Evolutionary conservation across 371 early-diverging fungal species (phyloP).

Genomic region (Mucor lusitanicus): DNA sequence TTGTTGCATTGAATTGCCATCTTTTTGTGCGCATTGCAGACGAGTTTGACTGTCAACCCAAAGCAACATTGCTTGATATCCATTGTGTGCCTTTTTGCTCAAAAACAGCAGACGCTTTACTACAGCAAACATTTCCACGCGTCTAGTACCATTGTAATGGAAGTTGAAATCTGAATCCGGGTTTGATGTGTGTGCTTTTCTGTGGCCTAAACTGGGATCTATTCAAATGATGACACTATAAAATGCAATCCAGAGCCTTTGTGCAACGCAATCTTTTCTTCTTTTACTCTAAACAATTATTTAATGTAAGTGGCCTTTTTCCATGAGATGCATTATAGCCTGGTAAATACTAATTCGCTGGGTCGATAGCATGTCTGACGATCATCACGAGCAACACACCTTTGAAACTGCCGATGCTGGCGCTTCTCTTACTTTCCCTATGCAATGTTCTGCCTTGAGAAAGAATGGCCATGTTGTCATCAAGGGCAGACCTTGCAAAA

Average conservation of each 20-base stretch:
- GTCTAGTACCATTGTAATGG: not conserved
- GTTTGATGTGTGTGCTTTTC: not conserved
- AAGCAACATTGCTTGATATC: no score
- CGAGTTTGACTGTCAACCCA: not conserved
- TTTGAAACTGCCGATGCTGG: constrained; percentile 81
- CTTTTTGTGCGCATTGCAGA: not conserved
- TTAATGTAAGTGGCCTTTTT: constrained; percentile 6
- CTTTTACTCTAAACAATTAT: not conserved
- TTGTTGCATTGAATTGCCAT: not conserved
- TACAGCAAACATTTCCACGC: no score
- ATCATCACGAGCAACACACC: constrained; percentile 62
- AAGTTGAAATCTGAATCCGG: not conserved
- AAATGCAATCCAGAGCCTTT: not conserved
- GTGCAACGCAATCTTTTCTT: not conserved
- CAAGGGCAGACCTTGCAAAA: constrained; percentile 99
- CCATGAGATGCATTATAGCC: not conserved
- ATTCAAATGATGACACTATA: not conserved
- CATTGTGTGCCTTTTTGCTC: no score
- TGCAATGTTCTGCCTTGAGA: constrained; percentile 98
- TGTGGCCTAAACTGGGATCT: not conserved
- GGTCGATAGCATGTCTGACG: constrained; percentile 53
- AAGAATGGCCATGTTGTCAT: constrained; percentile 98
- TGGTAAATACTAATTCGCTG: not conserved
- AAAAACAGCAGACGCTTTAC: no score
- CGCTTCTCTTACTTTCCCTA: constrained; percentile 92